phyloP scores from a whole-genome alignment of 108 stramenopile species.

The Cyclotella choctawhatcheeana region DNA sequence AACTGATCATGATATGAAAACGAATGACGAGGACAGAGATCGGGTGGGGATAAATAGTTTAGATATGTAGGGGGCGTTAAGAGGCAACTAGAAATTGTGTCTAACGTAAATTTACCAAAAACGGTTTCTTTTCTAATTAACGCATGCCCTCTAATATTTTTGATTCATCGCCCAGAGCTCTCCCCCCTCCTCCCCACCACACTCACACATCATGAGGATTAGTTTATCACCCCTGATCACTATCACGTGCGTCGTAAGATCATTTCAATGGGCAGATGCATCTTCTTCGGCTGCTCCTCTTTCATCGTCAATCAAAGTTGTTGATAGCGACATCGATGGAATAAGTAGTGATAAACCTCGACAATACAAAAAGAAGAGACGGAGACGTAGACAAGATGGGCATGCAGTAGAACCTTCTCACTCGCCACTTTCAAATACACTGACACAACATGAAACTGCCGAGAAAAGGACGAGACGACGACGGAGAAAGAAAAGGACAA shows the following conservation, averaged over 20 bases:
- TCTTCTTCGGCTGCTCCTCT: background rate
- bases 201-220: no score
- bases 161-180: no score
- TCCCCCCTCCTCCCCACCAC: no score
- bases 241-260: background rate
- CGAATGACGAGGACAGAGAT: no score
- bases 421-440: background rate
- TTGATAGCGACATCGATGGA: background rate
- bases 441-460: background rate
- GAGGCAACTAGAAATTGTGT: no score
- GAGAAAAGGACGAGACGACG: background rate
- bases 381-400: background rate
- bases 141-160: no score
- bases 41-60: no score
- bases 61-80: no score
- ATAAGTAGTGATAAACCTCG: background rate
- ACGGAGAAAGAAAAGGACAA: background rate
- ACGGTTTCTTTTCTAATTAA: no score
- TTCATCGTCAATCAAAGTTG: background rate
- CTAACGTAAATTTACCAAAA: no score
- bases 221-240: background rate
- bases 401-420: slow-evolving; percentile 1
- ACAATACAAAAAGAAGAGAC: background rate
- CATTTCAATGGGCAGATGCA: background rate
- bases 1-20: no score